phyloP scores from a whole-genome alignment of 306 rosid species.

The Parietaria judaica region DNA sequence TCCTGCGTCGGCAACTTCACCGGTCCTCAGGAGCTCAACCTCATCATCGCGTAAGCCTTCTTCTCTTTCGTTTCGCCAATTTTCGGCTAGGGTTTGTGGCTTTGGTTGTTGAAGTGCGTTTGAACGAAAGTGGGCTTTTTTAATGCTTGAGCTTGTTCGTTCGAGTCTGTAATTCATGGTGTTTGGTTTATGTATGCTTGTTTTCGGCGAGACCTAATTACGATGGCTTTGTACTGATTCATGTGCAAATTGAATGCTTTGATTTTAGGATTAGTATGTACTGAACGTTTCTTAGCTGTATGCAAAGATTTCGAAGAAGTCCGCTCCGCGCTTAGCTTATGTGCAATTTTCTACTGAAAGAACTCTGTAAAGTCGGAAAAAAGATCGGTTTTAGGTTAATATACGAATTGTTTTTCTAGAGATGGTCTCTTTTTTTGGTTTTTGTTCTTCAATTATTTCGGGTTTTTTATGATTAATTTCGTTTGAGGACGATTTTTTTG shows the following conservation, averaged over 20 bases:
- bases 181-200: too few species aligned
- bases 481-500: background rate
- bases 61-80: background rate
- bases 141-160: too few species aligned
- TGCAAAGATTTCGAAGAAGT: background rate
- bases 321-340: background rate
- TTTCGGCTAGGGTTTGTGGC: slow-evolving; percentile 11
- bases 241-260: background rate
- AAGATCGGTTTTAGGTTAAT: background rate
- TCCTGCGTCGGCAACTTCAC: slow-evolving; percentile 99
- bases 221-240: too few species aligned
- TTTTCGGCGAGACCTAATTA: too few species aligned
- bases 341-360: background rate
- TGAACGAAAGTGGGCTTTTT: too few species aligned
- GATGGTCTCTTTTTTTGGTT: background rate
- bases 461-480: background rate
- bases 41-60: slow-evolving; percentile 63
- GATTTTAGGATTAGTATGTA: background rate
- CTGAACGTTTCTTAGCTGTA: background rate
- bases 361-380: background rate
- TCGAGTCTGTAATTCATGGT: too few species aligned
- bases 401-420: background rate
- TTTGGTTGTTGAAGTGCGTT: too few species aligned
- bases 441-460: background rate
- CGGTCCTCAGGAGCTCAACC: slow-evolving; percentile 88